phyloP scores from a whole-genome alignment of 257 asterid species.

The Osmanthus fragrans region DNA sequence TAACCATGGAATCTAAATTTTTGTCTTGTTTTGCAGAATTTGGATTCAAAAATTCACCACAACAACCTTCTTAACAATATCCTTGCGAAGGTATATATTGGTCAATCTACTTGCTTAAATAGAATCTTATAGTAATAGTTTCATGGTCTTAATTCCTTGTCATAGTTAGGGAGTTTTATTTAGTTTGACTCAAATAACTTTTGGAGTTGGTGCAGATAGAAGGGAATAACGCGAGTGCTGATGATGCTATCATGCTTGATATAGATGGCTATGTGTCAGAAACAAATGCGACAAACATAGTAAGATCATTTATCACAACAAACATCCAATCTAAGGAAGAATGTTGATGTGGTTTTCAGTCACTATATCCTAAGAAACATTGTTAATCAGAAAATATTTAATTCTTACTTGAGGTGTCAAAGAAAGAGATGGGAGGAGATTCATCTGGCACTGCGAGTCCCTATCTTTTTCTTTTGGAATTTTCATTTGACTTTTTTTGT shows the following conservation, averaged over 20 bases:
- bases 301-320: constrained; percentile 38
- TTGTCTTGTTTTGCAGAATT: constrained; percentile 54
- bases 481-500: not conserved
- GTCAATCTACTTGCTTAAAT: constrained; percentile 17
- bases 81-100: constrained; percentile 71
- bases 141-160: not conserved
- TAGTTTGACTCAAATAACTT: constrained; percentile 9
- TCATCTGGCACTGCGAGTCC: not conserved
- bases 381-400: not conserved
- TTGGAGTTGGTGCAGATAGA: constrained; percentile 62
- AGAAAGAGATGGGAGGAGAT: constrained; percentile 1
- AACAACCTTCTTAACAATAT: constrained; percentile 92
- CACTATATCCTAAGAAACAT: not conserved
- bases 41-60: constrained; percentile 96
- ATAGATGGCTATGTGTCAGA: constrained; percentile 91
- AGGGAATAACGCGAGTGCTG: constrained; percentile 84
- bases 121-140: not conserved
- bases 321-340: constrained; percentile 6
- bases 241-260: constrained; percentile 94
- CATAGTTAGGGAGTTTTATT: not conserved
- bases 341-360: constrained; percentile 2
- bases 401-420: not conserved
- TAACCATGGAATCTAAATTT: not conserved
- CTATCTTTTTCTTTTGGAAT: constrained; percentile 2
- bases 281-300: constrained; percentile 92